These are phyloP conservation scores for Patellifolia procumbens DNA, from an alignment of 179 eudicot genomes.

Conservation along the genomic window DNA sequence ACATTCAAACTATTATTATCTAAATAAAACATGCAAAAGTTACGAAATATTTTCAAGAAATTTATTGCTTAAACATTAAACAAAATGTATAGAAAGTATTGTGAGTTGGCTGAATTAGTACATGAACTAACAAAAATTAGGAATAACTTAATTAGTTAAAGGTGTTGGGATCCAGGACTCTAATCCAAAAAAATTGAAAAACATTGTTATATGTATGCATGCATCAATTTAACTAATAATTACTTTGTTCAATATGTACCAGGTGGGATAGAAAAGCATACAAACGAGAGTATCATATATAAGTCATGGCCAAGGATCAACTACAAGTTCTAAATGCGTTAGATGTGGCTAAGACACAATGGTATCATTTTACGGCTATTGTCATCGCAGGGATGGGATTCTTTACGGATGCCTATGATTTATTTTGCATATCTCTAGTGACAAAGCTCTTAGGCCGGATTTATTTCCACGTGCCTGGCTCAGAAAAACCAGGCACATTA, in stretches of 20 bases:
- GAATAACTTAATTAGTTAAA: too few relatives aligned
- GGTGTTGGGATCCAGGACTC: too few relatives aligned
- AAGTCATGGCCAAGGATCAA: constrained; percentile 47
- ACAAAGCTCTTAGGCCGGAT: constrained; percentile 61
- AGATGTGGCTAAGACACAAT: constrained; percentile 65
- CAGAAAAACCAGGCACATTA: constrained; percentile 56
- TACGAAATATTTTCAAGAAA: too few relatives aligned
- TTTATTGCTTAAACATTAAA: too few relatives aligned
- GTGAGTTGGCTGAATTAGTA: too few relatives aligned
- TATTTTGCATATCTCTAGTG: constrained; percentile 60
- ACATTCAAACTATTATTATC: too few relatives aligned
- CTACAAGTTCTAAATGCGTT: constrained; percentile 57
- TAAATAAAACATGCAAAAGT: too few relatives aligned
- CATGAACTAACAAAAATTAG: too few relatives aligned
- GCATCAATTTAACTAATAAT: neutral
- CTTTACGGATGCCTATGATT: constrained; percentile 70
- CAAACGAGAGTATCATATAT: neutral
- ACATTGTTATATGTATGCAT: too few relatives aligned
- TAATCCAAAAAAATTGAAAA: too few relatives aligned
- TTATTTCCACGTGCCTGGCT: constrained; percentile 49
- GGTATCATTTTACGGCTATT: constrained; percentile 73
- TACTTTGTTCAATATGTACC: neutral
- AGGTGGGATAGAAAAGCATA: neutral
- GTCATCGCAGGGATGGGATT: constrained; percentile 74
- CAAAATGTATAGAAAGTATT: too few relatives aligned